Evolutionary conservation across 768 basidiomycete genomes (phyloP).

Genomic region (Suillus tomentosus): DNA sequence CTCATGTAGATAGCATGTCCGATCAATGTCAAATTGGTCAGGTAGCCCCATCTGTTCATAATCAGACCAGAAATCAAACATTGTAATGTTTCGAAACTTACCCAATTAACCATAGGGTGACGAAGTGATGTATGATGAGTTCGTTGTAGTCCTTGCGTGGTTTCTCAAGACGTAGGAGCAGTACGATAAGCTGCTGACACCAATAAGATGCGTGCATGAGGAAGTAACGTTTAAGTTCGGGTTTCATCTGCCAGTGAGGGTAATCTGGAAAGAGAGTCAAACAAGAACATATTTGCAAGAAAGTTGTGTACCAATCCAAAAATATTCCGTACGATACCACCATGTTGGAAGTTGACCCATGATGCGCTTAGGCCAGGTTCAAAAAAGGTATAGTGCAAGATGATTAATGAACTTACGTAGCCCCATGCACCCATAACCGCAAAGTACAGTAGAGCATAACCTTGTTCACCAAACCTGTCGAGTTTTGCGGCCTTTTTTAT

Average conservation of each 20-base stretch:
- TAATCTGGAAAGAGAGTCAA: slow-evolving; percentile 53
- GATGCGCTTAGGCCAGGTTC: slow-evolving; percentile 53
- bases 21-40: slow-evolving; percentile 79
- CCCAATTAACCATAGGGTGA: slow-evolving; percentile 94
- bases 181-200: slow-evolving; percentile 89
- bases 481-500: slow-evolving; percentile 68
- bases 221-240: slow-evolving; percentile 88
- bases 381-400: neutral
- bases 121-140: slow-evolving; percentile 86
- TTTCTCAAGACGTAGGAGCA: slow-evolving; percentile 86
- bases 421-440: slow-evolving; percentile 71
- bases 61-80: slow-evolving; percentile 9
- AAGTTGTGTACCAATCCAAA: slow-evolving; percentile 69
- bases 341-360: slow-evolving; percentile 82
- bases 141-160: slow-evolving; percentile 91
- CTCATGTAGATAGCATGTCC: slow-evolving; percentile 93
- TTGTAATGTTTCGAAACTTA: slow-evolving; percentile 38
- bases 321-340: slow-evolving; percentile 82
- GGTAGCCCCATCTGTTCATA: slow-evolving; percentile 76
- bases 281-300: slow-evolving; percentile 5
- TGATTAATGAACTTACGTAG: slow-evolving; percentile 53
- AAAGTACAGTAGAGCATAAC: slow-evolving; percentile 86
- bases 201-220: slow-evolving; percentile 93
- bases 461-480: slow-evolving; percentile 88
- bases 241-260: slow-evolving; percentile 87